phyloP scores from a whole-genome alignment of 257 asterid genomes.

The Apocynum venetum region DNA sequence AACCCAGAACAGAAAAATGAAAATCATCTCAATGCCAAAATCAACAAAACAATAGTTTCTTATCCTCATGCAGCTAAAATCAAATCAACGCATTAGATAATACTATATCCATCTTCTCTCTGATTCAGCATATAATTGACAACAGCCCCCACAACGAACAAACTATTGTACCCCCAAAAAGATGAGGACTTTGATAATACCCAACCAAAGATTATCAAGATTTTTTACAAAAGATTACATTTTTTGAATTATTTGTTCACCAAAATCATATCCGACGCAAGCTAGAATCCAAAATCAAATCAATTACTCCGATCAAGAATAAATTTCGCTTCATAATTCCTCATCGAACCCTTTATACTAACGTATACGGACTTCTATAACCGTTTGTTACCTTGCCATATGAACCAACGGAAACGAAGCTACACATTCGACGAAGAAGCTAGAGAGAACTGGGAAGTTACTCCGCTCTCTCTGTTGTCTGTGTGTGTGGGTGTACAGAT shows the following conservation, averaged over 20 bases:
- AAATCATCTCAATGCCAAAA: neutral
- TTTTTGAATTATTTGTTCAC: neutral
- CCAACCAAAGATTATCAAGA: neutral
- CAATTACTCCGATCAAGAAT: neutral
- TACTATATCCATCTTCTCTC: neutral
- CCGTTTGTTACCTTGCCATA: constrained; percentile 17
- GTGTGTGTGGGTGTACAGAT: neutral
- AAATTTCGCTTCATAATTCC: neutral
- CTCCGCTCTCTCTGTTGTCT: neutral
- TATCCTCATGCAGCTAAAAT: neutral
- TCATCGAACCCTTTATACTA: neutral
- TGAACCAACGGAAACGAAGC: neutral
- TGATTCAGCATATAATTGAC: neutral
- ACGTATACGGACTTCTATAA: too few species aligned
- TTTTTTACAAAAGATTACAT: neutral
- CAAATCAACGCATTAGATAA: neutral
- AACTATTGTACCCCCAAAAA: neutral
- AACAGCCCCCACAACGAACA: neutral
- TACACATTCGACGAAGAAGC: constrained; percentile 3
- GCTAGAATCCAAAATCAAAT: neutral
- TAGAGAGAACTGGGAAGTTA: constrained; percentile 5
- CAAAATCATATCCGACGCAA: neutral
- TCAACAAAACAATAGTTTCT: neutral
- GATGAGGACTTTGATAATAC: neutral
- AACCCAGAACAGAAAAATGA: neutral